Conservation (phyloP, 116 monocot species). For the Zostera marina region DNA sequence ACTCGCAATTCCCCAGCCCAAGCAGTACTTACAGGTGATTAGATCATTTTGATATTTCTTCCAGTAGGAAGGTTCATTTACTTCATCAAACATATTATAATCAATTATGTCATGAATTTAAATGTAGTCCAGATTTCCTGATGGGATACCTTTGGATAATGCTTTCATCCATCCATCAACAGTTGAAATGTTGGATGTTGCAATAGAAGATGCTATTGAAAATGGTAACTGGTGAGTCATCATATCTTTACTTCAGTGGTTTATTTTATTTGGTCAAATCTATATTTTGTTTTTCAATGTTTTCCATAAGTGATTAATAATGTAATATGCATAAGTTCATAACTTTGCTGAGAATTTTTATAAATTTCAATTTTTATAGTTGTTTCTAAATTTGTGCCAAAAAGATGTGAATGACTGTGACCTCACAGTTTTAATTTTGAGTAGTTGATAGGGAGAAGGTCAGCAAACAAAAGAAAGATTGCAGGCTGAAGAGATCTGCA, state of each 20-base stretch:
- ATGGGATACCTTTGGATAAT: slow-evolving; percentile 67
- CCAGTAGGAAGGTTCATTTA: background rate
- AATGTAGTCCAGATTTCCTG: slow-evolving; percentile 88
- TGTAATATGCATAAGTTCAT: too few relatives aligned
- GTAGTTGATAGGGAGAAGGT: too few relatives aligned
- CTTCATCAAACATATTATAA: background rate
- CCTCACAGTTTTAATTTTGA: too few relatives aligned
- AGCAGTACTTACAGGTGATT: slow-evolving; percentile 90
- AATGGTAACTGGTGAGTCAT: slow-evolving; percentile 62
- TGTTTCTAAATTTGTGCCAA: too few relatives aligned
- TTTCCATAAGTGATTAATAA: too few relatives aligned
- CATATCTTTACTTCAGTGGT: background rate
- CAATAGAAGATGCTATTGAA: slow-evolving; percentile 79
- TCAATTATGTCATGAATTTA: slow-evolving; percentile 6
- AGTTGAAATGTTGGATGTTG: slow-evolving; percentile 92
- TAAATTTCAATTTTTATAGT: too few relatives aligned
- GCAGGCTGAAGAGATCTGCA: too few relatives aligned
- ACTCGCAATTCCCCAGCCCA: slow-evolving; percentile 89
- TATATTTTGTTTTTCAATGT: too few relatives aligned
- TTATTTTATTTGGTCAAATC: too few relatives aligned
- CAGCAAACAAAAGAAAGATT: too few relatives aligned
- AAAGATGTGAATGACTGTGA: too few relatives aligned
- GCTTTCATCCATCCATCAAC: slow-evolving; percentile 86
- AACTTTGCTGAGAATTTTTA: too few relatives aligned
- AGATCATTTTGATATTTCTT: background rate